Base-by-base conservation (phyloP, 306 rosid genomes). In the Astragalus membranaceus region DNA sequence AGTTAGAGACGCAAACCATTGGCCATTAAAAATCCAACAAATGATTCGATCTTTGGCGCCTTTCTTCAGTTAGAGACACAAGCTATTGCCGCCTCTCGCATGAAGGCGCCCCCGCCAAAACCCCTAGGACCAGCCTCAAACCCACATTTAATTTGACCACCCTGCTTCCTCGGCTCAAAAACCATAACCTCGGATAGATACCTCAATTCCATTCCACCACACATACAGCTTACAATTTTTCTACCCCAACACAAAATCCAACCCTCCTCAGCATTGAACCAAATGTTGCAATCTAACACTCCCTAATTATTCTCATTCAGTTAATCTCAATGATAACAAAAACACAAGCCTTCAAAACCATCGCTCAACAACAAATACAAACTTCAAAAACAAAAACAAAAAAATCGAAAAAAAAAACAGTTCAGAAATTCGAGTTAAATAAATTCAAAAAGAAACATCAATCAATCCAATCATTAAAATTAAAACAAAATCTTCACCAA, bases 191-290 rank as follows among this genome's bases (percentile, higher is more conserved):
- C 14, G 47, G 1, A 39, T 5, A 37, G 11, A 13, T 7, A 13
- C 23, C 67, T 71, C 67, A 67, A 49, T 6, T 57, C 53, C 49
- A n/a, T 36, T 63, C 43, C 39, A 36, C 53, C 53, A 30, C 57
- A 47, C 53, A 29, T 50, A 51, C 7, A 75, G 23, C 67, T 12
- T 1, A 12, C 36, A 30, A 16, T 32, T 62, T 6, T 13, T 11
- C 37, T 33, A 35, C 66, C 58, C 70, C 8, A 73, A 59, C 69
- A 20, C 48, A 68, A 72, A 72, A 32, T 13, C 73, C 44, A 58
- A 35, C 37, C 50, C 36, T 33, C 43, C 47, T 39, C 6, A 33
- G 50, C 72, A 36, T 7, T 14, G 33, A 64, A 5, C 10, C 3
- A 39, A 71, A 56, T 56, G 23, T 5, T 23, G 2, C 11, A 37